Base-by-base conservation (phyloP, 495 filamentous ascomycete species). In the Neurospora sp. region DNA sequence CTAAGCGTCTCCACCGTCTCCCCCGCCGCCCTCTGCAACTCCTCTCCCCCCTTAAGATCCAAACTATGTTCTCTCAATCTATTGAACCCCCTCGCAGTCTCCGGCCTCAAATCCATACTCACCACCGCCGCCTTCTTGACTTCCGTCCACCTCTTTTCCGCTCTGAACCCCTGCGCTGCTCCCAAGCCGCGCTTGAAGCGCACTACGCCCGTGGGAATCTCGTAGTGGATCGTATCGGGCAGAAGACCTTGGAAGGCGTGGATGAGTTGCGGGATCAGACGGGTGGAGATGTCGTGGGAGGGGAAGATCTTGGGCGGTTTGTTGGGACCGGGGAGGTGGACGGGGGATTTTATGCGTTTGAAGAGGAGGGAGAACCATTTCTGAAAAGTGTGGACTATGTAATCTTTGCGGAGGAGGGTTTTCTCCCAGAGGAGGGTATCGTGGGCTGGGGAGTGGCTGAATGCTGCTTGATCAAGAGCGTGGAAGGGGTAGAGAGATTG, bases 191-290 rank as follows among this genome's bases (percentile, higher is more conserved):
- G 54, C 54, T 70, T 16, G 14, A 78, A 49, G 12, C 72, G 39
- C 1, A 78, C 72, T 14, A 75, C 38, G 11, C 84, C 83, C 1
- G 75, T 76, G 0, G 70, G 18, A 2, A 79, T 85, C 39, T 60
- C 37, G 71, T 86, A 86, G 5, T 35, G 9, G 73, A 84, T 76
- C 0, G 71, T 71, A 23, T 79, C 77, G 0, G 83, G 86, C 16
- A 90, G 73, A 62, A 88, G 87, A 66, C 82, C 81, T 10, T 73
- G 75, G 82, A 88, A 90, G 76, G 88, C 85, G 74, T 84, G 81
- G 2, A 87, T 74, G 44, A 85, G 77, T 38, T 80, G 78, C 0
- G 87, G 88, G 10, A 88, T 74, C 16, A 82, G 40, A 5, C 76
- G 73, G n/a, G 16, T 42, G 14, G 69, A 12, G 2, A 80, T 39